Evolutionary conservation across 208 protist species (phyloP).

Genomic region (Leishmania arabica): DNA sequence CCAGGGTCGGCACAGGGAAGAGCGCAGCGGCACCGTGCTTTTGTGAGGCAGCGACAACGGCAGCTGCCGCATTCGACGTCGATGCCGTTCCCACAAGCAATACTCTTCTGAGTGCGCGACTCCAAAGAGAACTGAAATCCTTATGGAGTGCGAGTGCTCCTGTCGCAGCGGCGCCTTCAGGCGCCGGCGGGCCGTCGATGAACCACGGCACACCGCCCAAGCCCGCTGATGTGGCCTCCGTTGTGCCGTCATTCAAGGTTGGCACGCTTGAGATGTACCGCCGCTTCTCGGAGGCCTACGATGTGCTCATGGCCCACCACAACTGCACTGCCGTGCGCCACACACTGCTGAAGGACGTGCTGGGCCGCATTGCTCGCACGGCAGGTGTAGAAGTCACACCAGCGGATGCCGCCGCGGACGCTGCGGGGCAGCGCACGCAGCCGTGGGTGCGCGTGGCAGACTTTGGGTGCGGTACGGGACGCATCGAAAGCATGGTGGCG

Average conservation of each 20-base stretch:
- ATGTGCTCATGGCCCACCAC: constrained; percentile 76
- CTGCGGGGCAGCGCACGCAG: background rate
- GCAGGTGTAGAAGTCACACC: background rate
- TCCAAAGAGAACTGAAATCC: constrained; percentile 27
- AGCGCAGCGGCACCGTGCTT: background rate
- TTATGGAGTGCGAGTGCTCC: constrained; percentile 29
- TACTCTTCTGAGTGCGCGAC: constrained; percentile 21
- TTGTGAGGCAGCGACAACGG: background rate
- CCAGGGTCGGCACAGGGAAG: background rate
- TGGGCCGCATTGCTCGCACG: constrained; percentile 33
- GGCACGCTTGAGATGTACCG: constrained; percentile 86
- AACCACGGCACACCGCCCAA: background rate
- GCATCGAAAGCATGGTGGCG: constrained; percentile 62
- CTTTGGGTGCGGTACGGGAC: constrained; percentile 84
- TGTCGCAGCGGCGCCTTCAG: background rate
- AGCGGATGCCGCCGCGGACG: background rate
- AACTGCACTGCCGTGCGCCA: constrained; percentile 53
- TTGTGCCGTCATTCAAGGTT: constrained; percentile 71
- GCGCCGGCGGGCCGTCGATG: background rate
- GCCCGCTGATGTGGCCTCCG: constrained; percentile 5
- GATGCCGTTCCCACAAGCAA: constrained; percentile 12
- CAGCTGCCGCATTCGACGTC: background rate
- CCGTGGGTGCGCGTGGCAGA: constrained; percentile 59
- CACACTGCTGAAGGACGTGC: constrained; percentile 46
- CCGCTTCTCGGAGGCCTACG: constrained; percentile 77